Percentiles rank a stretch among this genome's conserved stretches.
These are phyloP conservation scores for Nakaseomyces glabratus DNA, from an alignment of 1,139 yeast species.

Conservation along the genomic window DNA sequence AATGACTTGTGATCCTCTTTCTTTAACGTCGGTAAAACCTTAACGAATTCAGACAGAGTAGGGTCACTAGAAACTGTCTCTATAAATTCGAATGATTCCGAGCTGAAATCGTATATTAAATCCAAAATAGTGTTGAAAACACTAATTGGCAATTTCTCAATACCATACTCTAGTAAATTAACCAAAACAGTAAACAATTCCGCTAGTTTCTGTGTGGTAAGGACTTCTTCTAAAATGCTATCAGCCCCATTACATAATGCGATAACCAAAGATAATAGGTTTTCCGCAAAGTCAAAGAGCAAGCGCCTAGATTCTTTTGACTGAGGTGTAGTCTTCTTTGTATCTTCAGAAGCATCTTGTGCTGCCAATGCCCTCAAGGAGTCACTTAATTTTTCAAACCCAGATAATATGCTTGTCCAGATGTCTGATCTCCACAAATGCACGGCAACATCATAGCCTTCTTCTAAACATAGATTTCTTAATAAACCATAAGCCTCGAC, in stretches of 20 bases:
- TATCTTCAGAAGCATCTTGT: conserved; percentile 28
- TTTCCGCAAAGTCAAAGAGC: conserved; percentile 63
- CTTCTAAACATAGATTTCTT: conserved; percentile 72
- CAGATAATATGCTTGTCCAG: conserved; percentile 49
- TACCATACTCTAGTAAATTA: conserved; percentile 34
- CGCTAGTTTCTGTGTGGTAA: conserved; percentile 33
- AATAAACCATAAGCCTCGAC: conserved; percentile 75
- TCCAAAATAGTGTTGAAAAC: conserved; percentile 49
- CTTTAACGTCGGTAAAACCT: conserved; percentile 24
- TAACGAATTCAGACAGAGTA: conserved; percentile 23
- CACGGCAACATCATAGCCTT: conserved; percentile 77
- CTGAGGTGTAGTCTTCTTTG: conserved; percentile 34
- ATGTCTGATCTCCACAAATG: conserved; percentile 72
- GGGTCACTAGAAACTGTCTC: conserved; percentile 28
- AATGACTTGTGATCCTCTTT: conserved; percentile 18
- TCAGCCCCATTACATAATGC: conserved; percentile 60
- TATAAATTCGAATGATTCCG: conserved; percentile 55
- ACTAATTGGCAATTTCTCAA: conserved; percentile 33
- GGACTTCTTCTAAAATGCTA: conserved; percentile 46
- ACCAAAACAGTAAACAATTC: conserved; percentile 37
- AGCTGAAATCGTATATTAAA: conserved; percentile 56
- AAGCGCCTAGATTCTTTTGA: conserved; percentile 32
- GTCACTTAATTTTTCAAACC: conserved; percentile 41
- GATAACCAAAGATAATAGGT: conserved; percentile 57
- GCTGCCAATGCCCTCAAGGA: conserved; percentile 39